Percentiles rank a stretch among this genome's conserved stretches.
phyloP scores from a whole-genome alignment of 805 yeast species.

The Ogataea zsoltii region DNA sequence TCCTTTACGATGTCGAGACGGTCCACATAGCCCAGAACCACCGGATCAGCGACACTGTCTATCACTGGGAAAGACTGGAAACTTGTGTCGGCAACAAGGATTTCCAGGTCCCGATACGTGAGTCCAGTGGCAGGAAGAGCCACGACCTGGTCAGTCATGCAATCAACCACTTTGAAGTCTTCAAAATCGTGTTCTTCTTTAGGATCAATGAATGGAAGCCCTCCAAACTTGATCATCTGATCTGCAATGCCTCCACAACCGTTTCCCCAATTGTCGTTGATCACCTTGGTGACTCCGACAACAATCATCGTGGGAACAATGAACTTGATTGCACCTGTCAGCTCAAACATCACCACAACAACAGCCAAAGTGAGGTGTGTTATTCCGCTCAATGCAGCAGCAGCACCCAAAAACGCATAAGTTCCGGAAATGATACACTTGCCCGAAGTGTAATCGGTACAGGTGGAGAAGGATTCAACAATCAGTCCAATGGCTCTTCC shows the following conservation, averaged over 20 bases:
- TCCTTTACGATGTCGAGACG: constrained; percentile 41
- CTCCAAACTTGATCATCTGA: constrained; percentile 87
- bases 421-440: constrained; percentile 88
- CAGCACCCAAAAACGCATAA: constrained; percentile 95
- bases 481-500: constrained; percentile 85
- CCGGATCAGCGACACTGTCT: constrained; percentile 34
- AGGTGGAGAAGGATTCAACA: constrained; percentile 50
- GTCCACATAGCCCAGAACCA: constrained; percentile 47
- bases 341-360: constrained; percentile 92
- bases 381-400: constrained; percentile 91
- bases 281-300: constrained; percentile 80
- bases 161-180: constrained; percentile 46
- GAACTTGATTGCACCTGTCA: constrained; percentile 92
- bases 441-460: constrained; percentile 35
- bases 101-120: constrained; percentile 36
- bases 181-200: constrained; percentile 68
- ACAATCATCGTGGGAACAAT: constrained; percentile 96
- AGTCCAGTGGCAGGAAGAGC: constrained; percentile 41
- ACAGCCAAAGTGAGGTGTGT: constrained; percentile 91
- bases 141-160: constrained; percentile 56
- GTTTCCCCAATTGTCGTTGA: constrained; percentile 74
- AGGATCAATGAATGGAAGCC: constrained; percentile 76
- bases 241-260: constrained; percentile 88
- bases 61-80: constrained; percentile 56
- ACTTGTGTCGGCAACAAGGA: constrained; percentile 34